Conservation (phyloP, 768 basidiomycete species). For the Xerocomellus dryophilus region DNA sequence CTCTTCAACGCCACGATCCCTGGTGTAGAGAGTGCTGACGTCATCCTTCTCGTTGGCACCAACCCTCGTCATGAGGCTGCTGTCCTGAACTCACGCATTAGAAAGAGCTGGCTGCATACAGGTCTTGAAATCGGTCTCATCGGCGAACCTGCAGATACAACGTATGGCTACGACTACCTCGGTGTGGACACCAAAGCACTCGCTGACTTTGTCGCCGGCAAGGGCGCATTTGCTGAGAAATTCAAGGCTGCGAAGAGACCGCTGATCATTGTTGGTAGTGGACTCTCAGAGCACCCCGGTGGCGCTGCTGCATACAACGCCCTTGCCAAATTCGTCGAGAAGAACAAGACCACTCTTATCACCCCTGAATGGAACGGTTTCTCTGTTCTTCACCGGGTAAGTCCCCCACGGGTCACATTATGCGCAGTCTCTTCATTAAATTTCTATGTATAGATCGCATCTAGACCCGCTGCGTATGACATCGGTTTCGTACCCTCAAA, state of each 20-base stretch:
- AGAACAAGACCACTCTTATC: constrained; percentile 69
- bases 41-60: constrained; percentile 89
- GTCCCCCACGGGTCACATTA: constrained; percentile 15
- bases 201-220: constrained; percentile 73
- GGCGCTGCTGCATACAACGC: constrained; percentile 73
- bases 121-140: constrained; percentile 85
- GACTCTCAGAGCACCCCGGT: constrained; percentile 80
- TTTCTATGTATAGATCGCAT: constrained; percentile 60
- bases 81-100: constrained; percentile 93
- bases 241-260: constrained; percentile 90
- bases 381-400: constrained; percentile 85
- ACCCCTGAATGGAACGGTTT: constrained; percentile 96
- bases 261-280: constrained; percentile 89
- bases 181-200: constrained; percentile 75
- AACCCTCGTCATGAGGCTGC: constrained; percentile 98
- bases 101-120: constrained; percentile 90
- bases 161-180: constrained; percentile 91
- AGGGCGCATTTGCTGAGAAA: constrained; percentile 76
- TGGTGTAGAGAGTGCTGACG: constrained; percentile 88
- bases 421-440: neutral
- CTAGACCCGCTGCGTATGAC: constrained; percentile 91
- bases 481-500: constrained; percentile 88
- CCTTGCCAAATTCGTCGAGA: constrained; percentile 75
- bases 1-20: constrained; percentile 93
- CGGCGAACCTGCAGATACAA: constrained; percentile 86